Percentiles rank a stretch among this genome's conserved stretches.
These are phyloP conservation scores for Dionaea muscipula DNA, from an alignment of 179 eudicot genomes.

Conservation along the genomic window DNA sequence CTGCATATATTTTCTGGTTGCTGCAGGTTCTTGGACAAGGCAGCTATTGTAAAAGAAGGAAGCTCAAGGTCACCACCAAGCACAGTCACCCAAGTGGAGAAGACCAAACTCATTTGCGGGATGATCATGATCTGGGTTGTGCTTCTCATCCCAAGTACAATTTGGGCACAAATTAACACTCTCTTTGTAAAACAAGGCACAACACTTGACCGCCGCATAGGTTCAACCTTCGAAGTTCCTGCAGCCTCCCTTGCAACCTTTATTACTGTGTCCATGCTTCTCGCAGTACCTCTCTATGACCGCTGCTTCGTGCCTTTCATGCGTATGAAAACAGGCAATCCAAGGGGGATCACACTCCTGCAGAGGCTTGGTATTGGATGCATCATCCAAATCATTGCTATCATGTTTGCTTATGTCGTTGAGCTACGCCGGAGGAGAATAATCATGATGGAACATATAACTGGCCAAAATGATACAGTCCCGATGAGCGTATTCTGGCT, in stretches of 20 bases:
- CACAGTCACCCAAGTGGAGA: slow-evolving; percentile 66
- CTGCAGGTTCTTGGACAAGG: slow-evolving; percentile 63
- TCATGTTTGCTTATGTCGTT: slow-evolving; percentile 40
- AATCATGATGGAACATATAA: slow-evolving; percentile 13
- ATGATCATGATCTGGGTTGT: slow-evolving; percentile 62
- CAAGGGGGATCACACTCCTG: slow-evolving; percentile 60
- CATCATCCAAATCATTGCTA: slow-evolving; percentile 50
- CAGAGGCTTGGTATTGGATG: slow-evolving; percentile 63
- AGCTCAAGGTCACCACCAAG: slow-evolving; percentile 39
- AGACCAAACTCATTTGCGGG: slow-evolving; percentile 51
- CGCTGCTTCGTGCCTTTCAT: slow-evolving; percentile 58
- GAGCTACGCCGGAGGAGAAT: slow-evolving; percentile 27
- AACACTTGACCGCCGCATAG: slow-evolving; percentile 52
- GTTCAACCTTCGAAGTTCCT: slow-evolving; percentile 40
- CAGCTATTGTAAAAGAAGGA: slow-evolving; percentile 34
- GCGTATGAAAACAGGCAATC: slow-evolving; percentile 44
- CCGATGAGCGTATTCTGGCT: slow-evolving; percentile 62
- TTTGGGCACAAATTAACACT: slow-evolving; percentile 79
- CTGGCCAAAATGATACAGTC: slow-evolving; percentile 22
- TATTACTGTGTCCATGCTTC: slow-evolving; percentile 56
- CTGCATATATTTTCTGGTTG: background rate
- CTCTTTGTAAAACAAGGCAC: slow-evolving; percentile 81
- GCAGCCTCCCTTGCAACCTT: slow-evolving; percentile 72
- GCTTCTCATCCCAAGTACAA: slow-evolving; percentile 61
- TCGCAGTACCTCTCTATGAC: slow-evolving; percentile 55